Base-by-base conservation (phyloP, 495 filamentous ascomycete genomes). In the Entonaema liquescens region DNA sequence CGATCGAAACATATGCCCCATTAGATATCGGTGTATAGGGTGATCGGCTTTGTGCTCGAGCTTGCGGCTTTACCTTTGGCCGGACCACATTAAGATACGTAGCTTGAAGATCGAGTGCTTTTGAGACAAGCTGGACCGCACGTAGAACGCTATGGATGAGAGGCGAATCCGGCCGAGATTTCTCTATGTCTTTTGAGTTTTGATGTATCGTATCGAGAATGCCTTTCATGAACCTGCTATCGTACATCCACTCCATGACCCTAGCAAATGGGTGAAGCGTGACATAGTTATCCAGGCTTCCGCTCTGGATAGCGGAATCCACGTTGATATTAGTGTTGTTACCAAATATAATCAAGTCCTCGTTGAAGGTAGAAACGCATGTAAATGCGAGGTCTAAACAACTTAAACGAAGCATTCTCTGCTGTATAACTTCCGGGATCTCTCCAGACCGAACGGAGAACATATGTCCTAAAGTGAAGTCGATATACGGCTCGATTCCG, bases 171-270 rank as follows among this genome's bases (percentile, higher is more conserved):
- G 88, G 83, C 7, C 87, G 78, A 11, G 92, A 85, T 53, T 84
- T 86, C 53, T 88, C 83, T 47, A 98, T 83, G 56, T 90, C 88
- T 9, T 81, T 78, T 19, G 90, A 76, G 72, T 95, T 86, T 74
- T 94, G 88, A 59, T 92, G 88, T 38, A 93, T 88, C 12, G 89
- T 88, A 56, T 88, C 83, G 75, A 97, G 93, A 13, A 99, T 78
- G 21, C 89, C 88, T 67, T 85, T 85, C 60, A 97, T 85, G 25
- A 97, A 93, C 68, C 92, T 93, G 70, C 95, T 92, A 72, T 97
- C 97, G 76, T 97, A 97, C 77, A 98, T 85, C 92, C 96, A 98
- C 77, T 98, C 96, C 89, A 97, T 95, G 23, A 94, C 92, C 38
- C 95, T 88, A 19, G 91, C 89, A 72, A 97, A 98, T 8, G 95